phyloP scores from a whole-genome alignment of 75 land plant genomes.

The Selaginella moellendorffii region DNA sequence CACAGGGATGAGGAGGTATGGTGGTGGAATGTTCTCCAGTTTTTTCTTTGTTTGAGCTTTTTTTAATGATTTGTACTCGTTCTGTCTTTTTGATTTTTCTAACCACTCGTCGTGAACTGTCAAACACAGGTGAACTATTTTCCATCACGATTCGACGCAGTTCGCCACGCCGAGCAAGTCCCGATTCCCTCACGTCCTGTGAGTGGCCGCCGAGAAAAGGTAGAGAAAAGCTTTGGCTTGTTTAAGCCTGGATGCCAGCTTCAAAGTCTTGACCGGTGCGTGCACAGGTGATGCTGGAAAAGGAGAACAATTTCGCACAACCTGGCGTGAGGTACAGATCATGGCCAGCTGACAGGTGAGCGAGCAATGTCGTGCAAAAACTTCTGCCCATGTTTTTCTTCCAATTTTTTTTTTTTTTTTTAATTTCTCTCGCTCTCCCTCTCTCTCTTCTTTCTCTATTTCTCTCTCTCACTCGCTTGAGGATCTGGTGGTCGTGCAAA shows the following conservation, averaged over 20 bases:
- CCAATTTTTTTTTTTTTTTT: too few relatives aligned
- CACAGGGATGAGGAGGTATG: constrained; percentile 38
- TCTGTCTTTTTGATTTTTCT: not conserved
- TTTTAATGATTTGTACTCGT: not conserved
- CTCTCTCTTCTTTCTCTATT: too few relatives aligned
- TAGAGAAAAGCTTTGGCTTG: not conserved
- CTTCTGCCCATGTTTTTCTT: too few relatives aligned
- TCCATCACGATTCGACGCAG: constrained; percentile 37
- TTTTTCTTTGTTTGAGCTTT: not conserved
- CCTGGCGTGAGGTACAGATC: constrained; percentile 87
- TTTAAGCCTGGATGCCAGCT: not conserved
- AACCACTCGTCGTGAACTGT: not conserved
- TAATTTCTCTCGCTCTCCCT: too few relatives aligned
- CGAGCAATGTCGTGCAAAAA: not conserved
- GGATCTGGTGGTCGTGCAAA: too few relatives aligned
- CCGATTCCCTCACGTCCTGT: constrained; percentile 21
- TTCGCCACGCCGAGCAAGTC: constrained; percentile 23
- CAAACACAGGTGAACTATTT: constrained; percentile 35
- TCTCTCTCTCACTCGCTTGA: too few relatives aligned
- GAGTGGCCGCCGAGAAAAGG: constrained; percentile 26
- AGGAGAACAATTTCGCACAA: constrained; percentile 90
- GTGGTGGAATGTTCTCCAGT: not conserved
- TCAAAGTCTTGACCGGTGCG: not conserved
- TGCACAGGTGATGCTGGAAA: constrained; percentile 48
- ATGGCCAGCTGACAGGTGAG: constrained; percentile 52